Percentiles rank a stretch among this genome's conserved stretches.
phyloP scores from a whole-genome alignment of 306 rosid genomes.

The Senna tora region DNA sequence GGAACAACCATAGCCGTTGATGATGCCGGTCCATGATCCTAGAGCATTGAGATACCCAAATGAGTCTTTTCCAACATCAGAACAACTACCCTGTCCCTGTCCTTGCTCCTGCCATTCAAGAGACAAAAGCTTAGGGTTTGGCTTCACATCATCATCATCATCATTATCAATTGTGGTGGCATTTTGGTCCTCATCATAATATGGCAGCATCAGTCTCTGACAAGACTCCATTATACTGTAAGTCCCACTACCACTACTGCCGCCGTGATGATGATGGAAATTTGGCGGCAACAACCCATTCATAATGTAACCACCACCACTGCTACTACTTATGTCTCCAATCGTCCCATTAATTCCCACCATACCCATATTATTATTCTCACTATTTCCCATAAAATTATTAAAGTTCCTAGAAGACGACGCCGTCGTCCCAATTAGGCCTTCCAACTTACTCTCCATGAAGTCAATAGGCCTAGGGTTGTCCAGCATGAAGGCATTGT shows the following conservation, averaged over 20 bases:
- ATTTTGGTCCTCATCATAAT: slow-evolving; percentile 48
- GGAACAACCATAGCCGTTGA: slow-evolving; percentile 72
- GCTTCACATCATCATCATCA: slow-evolving; percentile 93
- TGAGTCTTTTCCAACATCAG: slow-evolving; percentile 69
- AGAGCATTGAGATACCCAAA: slow-evolving; percentile 64
- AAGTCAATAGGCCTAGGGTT: slow-evolving; percentile 69
- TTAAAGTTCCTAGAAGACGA: slow-evolving; percentile 53
- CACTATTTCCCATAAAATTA: slow-evolving; percentile 59
- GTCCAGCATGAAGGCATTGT: slow-evolving; percentile 39
- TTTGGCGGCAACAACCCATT: slow-evolving; percentile 37
- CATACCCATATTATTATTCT: slow-evolving; percentile 45
- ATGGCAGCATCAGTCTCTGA: slow-evolving; percentile 77
- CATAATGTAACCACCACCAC: no score
- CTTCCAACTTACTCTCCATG: slow-evolving; percentile 73
- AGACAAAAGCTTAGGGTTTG: slow-evolving; percentile 73
- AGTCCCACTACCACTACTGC: slow-evolving; percentile 17
- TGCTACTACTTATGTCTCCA: slow-evolving; percentile 41
- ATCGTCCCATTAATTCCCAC: slow-evolving; percentile 43
- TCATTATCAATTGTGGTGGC: no score
- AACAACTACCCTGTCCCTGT: slow-evolving; percentile 78
- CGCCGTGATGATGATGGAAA: slow-evolving; percentile 50
- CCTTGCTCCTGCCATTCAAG: slow-evolving; percentile 96
- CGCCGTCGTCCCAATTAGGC: slow-evolving; percentile 37
- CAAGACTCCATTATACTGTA: slow-evolving; percentile 64
- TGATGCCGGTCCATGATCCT: slow-evolving; percentile 68